Base-by-base conservation (phyloP, 495 filamentous ascomycete species). In the Evernia prunastri region DNA sequence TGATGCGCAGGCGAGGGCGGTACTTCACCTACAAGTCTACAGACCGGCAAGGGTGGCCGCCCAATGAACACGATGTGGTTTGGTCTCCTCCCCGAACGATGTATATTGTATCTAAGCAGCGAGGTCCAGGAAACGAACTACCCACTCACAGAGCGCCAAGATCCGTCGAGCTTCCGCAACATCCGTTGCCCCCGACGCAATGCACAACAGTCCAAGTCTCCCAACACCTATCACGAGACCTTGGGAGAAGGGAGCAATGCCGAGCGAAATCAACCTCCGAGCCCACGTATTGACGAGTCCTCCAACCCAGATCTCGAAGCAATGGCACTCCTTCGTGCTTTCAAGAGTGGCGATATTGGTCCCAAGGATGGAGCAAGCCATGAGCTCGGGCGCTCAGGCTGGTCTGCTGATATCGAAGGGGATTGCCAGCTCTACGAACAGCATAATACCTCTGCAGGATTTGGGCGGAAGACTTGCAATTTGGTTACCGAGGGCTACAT, bases 11-110 rank as follows among this genome's bases (percentile, higher is more conserved):
- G 27, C 15, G 29, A 17, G 25, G 17, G 17, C 27, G 35, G 15
- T 59, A 53, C 39, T 64, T 59, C 43, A 64, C 25, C 31, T 64
- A 64, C 36, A 67, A n/a, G 6, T 64, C 61, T 33, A 59, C 31
- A 15, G 56, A 67, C 25, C 39, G 25, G 20, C 27, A 31, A 20
- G 53, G 27, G 36, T 67, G 43, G 54, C 56, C 54, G 8, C 61
- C 39, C 17, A 36, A n/a, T 7, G 7, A 58, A 31, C n/a, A 66
- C 33, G 31, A 63, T 5, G 56, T 63, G 4, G 47, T 66, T 47
- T 25, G n/a, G 25, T 23, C 43, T 47, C n/a, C 8, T 25, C n/a
- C 8, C 6, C n/a, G 25, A 47, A 8, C 4, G 25, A 25, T 6
- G 3, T 47, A 12, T 47, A 6, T 12, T 25, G 25, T 25, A 8